Conservation (phyloP, 768 basidiomycete species). For the Collybia sordida region DNA sequence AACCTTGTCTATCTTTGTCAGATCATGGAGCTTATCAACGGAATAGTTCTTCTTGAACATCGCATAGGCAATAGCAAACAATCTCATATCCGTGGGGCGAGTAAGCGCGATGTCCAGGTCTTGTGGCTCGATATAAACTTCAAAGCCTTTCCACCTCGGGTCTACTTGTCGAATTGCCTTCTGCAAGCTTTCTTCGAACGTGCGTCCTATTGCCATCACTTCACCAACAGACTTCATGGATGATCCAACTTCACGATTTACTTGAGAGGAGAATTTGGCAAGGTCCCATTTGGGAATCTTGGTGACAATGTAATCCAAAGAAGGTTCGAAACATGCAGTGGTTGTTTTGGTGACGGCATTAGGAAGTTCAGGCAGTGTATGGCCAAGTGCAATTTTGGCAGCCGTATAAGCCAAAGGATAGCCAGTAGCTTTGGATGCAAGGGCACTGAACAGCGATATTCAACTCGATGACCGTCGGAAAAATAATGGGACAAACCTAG, state of each 20-base stretch:
- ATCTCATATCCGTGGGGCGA: conserved; percentile 90
- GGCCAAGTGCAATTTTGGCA: conserved; percentile 96
- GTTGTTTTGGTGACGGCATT: conserved; percentile 99
- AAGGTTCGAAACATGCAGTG: conserved; percentile 98
- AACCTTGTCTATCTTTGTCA: conserved; percentile 98
- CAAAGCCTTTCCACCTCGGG: conserved; percentile 95
- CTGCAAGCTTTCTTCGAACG: conserved; percentile 97
- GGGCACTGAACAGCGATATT: conserved; percentile 52
- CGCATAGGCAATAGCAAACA: conserved; percentile 97
- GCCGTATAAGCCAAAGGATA: conserved; percentile 99
- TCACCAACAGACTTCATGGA: conserved; percentile 99
- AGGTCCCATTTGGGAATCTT: conserved; percentile 99
- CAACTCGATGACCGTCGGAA: neutral
- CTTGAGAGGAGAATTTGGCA: conserved; percentile 93
- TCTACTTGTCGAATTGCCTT: conserved; percentile 98
- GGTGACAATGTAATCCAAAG: conserved; percentile 97
- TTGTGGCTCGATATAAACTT: conserved; percentile 87
- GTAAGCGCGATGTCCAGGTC: conserved; percentile 79
- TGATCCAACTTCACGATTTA: conserved; percentile 92
- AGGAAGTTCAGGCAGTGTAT: conserved; percentile 95
- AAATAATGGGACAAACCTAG: conserved; percentile 46
- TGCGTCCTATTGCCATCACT: conserved; percentile 99
- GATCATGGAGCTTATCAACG: conserved; percentile 85
- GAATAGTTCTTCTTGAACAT: conserved; percentile 93
- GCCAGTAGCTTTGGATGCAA: conserved; percentile 98